phyloP scores from a whole-genome alignment of 345 rosid genomes.

The Moricandia arvensis region DNA sequence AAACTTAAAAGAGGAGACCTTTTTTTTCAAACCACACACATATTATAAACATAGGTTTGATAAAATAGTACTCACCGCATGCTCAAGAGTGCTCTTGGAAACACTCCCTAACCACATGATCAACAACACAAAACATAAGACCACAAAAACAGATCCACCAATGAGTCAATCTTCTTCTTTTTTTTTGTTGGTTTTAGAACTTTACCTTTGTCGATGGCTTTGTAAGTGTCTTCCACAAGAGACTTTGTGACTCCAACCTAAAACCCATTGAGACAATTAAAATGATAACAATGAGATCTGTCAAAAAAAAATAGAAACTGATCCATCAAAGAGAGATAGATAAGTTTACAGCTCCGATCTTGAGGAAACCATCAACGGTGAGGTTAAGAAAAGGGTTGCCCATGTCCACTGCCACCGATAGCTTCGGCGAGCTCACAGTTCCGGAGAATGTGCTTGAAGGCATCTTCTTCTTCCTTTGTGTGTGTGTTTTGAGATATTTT shows the following conservation, averaged over 20 bases:
- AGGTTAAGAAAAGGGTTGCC: constrained; percentile 72
- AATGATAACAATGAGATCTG: too few species aligned
- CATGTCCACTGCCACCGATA: constrained; percentile 70
- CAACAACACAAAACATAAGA: constrained; percentile 8
- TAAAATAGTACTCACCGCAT: background rate
- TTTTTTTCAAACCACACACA: background rate
- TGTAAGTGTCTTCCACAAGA: constrained; percentile 61
- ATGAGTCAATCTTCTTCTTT: background rate
- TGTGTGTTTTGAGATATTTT: background rate
- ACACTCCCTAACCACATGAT: constrained; percentile 50
- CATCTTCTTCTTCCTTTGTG: constrained; percentile 39
- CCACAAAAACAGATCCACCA: constrained; percentile 4
- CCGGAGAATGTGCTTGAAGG: constrained; percentile 60
- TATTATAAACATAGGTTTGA: background rate
- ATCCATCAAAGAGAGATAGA: background rate
- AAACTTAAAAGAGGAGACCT: background rate
- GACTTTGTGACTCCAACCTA: constrained; percentile 74
- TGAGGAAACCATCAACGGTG: constrained; percentile 78
- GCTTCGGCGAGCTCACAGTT: constrained; percentile 54
- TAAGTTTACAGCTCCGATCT: constrained; percentile 66
- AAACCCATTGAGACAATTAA: background rate
- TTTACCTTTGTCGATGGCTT: constrained; percentile 57
- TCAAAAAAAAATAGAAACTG: too few species aligned
- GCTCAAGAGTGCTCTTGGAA: background rate
- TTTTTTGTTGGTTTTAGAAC: background rate